Evolutionary conservation across 176 grass and related monocot species (phyloP), one percentile per base, ranked within the genome.

Genomic region (Dendrocalamus sinicus): DNA sequence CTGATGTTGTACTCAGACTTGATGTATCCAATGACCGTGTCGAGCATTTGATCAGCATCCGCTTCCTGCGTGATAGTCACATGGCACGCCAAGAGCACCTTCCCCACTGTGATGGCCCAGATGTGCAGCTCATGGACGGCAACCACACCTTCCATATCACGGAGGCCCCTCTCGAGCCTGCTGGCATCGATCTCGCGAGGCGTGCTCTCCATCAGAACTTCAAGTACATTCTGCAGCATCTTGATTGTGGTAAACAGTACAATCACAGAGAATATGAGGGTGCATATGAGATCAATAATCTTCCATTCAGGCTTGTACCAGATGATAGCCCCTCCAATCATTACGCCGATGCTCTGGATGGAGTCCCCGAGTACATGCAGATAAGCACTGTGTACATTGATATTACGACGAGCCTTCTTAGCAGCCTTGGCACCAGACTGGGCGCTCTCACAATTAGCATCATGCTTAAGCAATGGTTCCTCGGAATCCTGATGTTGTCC

Each of bases 221-320:
- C 95, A 40, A 99, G 90, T 28, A 99, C 96, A 75, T 96, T 96
- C 55, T 94, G 90, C 22, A 99, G 75, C 97, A 99, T 99, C 48
- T 64, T 91, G 54, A 96, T 83, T 64, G 97, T 96, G 41, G 97
- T 99, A 9, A 96, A 76, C 12, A 99, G 72, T 0, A 99, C 97
- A 72, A 99, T 73, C 7, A 99, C 88, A 8, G 97, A 99, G 89
- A 99, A 99, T 60, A 99, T 83, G 57, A 96, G 85, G n/a, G 97
- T 99, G 79, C 94, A 96, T 66, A 99, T 94, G 50, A 99, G 90
- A 92, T 99, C 97, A 41, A 99, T 93, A 58, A 99, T 99, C 89
- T 99, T 99, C 94, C 92, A 96, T 51, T 99, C 94, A 0, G 97
- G 97, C 76, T 99, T 99, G 87, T 99, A 99, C 97, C 97, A 99